Conservation (phyloP, 495 filamentous ascomycete genomes). For the Tuber indicum region DNA sequence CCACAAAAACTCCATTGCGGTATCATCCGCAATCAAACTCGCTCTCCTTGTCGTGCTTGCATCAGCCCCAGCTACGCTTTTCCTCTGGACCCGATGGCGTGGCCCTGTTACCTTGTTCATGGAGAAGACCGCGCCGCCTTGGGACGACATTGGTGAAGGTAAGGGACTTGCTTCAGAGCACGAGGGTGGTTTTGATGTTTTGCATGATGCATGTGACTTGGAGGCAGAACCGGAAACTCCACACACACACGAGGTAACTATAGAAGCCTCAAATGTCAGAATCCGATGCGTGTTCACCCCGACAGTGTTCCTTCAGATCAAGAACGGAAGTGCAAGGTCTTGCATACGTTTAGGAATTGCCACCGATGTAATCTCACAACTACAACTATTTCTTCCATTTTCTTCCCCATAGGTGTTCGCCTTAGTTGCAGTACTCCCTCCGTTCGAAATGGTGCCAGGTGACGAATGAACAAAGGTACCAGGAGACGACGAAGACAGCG, state of each 20-base stretch:
- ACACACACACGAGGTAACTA: slow-evolving; percentile 35
- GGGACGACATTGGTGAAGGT: background rate
- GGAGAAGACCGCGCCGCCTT: background rate
- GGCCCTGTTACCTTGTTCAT: background rate
- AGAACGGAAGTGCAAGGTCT: background rate
- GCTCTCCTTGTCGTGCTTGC: slow-evolving; percentile 20
- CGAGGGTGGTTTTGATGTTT: background rate
- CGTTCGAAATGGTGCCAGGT: slow-evolving; percentile 10
- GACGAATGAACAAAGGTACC: slow-evolving; percentile 33
- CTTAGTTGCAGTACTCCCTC: slow-evolving; percentile 10
- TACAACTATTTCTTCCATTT: slow-evolving; percentile 21
- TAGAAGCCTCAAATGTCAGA: background rate
- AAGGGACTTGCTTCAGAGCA: background rate
- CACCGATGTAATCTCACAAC: slow-evolving; percentile 34
- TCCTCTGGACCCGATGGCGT: slow-evolving; percentile 15
- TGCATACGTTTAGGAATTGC: slow-evolving; percentile 35
- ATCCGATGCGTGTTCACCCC: slow-evolving; percentile 8
- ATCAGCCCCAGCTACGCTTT: slow-evolving; percentile 1
- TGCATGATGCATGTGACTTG: background rate
- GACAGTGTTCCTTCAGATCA: background rate
- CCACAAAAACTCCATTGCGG: slow-evolving; percentile 22
- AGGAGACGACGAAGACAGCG: slow-evolving; percentile 29
- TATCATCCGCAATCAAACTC: slow-evolving; percentile 26
- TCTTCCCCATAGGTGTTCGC: slow-evolving; percentile 12
- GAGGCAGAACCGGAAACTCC: slow-evolving; percentile 8